These are phyloP conservation scores for Aspergillus kassunensis DNA, from an alignment of 495 filamentous ascomycete species.

Conservation along the genomic window DNA sequence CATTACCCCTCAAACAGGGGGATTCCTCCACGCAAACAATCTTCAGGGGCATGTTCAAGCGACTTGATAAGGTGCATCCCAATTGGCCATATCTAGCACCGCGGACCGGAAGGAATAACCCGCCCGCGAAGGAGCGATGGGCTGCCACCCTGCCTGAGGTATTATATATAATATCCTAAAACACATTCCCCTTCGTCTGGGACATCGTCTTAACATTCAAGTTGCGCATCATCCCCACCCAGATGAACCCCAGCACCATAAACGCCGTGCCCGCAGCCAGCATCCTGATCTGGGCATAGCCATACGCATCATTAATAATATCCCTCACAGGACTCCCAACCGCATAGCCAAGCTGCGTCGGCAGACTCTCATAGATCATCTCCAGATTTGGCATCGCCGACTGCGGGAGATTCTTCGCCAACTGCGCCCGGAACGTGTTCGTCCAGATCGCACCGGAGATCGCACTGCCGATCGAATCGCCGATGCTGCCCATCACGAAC, in stretches of 20 bases:
- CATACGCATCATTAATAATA: slow-evolving; percentile 54
- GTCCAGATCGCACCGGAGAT: slow-evolving; percentile 66
- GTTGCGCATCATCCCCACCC: slow-evolving; percentile 48
- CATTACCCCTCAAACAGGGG: too few species aligned
- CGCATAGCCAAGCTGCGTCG: slow-evolving; percentile 49
- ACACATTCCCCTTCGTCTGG: slow-evolving; percentile 27
- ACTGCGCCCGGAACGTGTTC: slow-evolving; percentile 48
- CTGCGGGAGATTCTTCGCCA: slow-evolving; percentile 53
- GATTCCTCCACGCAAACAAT: too few species aligned
- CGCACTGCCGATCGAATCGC: slow-evolving; percentile 60
- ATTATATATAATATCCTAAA: too few species aligned
- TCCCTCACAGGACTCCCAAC: slow-evolving; percentile 43
- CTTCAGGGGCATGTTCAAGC: too few species aligned
- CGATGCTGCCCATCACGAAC: slow-evolving; percentile 58
- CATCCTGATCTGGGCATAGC: slow-evolving; percentile 51
- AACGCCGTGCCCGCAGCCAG: slow-evolving; percentile 45
- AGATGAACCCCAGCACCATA: slow-evolving; percentile 40
- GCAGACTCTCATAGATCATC: slow-evolving; percentile 50
- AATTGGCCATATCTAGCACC: too few species aligned
- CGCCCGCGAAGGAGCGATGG: too few species aligned
- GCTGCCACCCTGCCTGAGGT: too few species aligned
- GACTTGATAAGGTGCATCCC: too few species aligned
- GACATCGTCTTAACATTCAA: slow-evolving; percentile 52
- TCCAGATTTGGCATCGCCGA: slow-evolving; percentile 29
- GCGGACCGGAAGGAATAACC: too few species aligned